A percentile compares a stretch with the other conserved stretches of the same genome.
These are phyloP conservation scores for Gliomastix tumulicola DNA, from an alignment of 2,329 filamentous ascomycete genomes.

Conservation along the genomic window DNA sequence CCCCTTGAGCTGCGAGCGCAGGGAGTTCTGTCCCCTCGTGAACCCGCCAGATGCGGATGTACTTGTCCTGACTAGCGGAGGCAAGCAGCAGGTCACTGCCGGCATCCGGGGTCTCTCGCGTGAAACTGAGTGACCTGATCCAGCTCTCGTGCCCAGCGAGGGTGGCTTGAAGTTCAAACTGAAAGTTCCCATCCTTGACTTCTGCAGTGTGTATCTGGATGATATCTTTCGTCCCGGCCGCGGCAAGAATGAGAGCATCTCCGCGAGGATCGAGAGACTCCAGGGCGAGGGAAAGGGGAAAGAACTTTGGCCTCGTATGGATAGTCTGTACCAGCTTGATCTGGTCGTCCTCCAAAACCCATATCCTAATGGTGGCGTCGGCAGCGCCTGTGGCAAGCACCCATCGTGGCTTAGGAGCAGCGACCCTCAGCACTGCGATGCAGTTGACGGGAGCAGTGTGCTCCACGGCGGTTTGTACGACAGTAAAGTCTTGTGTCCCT, in stretches of 20 bases:
- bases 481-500: slow-evolving; percentile 20
- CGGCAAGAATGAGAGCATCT: slow-evolving; percentile 61
- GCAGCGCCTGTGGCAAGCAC: slow-evolving; percentile 73
- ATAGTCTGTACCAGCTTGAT: slow-evolving; percentile 62
- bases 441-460: slow-evolving; percentile 75
- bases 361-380: slow-evolving; percentile 66
- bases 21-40: slow-evolving; percentile 63
- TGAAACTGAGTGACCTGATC: slow-evolving; percentile 81
- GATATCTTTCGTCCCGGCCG: slow-evolving; percentile 76
- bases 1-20: slow-evolving; percentile 40
- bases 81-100: slow-evolving; percentile 71
- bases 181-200: slow-evolving; percentile 11
- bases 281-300: slow-evolving; percentile 72
- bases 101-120: slow-evolving; percentile 46
- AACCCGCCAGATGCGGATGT: slow-evolving; percentile 87
- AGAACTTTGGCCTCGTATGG: slow-evolving; percentile 67
- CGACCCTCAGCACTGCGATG: slow-evolving; percentile 36
- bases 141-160: slow-evolving; percentile 90
- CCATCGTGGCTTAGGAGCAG: slow-evolving; percentile 19
- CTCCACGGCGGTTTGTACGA: slow-evolving; percentile 47
- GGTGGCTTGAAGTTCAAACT: slow-evolving; percentile 68
- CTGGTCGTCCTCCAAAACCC: slow-evolving; percentile 51
- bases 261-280: slow-evolving; percentile 46
- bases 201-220: slow-evolving; percentile 67
- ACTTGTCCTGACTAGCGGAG: slow-evolving; percentile 96